Conservation (phyloP, 768 basidiomycete species). For the Russula abietina region DNA sequence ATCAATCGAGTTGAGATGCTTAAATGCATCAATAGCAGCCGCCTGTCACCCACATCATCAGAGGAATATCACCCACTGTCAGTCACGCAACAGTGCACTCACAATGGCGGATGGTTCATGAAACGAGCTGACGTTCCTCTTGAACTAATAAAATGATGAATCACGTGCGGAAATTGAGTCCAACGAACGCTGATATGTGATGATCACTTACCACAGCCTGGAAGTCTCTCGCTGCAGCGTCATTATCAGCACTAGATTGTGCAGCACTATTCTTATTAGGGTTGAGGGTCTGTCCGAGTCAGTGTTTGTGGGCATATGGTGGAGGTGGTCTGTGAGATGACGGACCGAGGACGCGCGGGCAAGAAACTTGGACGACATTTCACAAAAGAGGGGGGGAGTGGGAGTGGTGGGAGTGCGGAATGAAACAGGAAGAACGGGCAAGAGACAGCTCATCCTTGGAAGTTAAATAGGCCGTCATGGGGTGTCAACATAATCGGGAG, state of each 20-base stretch:
- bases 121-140: constrained; percentile 1
- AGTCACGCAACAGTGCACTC: background rate
- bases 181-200: background rate
- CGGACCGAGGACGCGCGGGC: constrained; percentile 11
- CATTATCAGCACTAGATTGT: background rate
- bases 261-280: background rate
- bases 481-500: background rate
- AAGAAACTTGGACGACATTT: constrained; percentile 12
- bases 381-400: background rate
- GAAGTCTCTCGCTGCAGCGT: constrained; percentile 7
- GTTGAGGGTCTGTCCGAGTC: background rate
- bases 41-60: constrained; percentile 36
- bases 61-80: background rate
- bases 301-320: background rate
- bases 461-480: background rate
- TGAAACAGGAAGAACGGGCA: background rate
- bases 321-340: background rate
- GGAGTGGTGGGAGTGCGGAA: background rate
- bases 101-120: constrained; percentile 13
- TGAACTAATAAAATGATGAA: constrained; percentile 9
- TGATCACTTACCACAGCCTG: constrained; percentile 2
- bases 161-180: background rate
- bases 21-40: constrained; percentile 53
- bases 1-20: constrained; percentile 57
- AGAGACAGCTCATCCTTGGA: background rate